phyloP scores from a whole-genome alignment of 345 rosid genomes.

The Moricandia moricandioides region DNA sequence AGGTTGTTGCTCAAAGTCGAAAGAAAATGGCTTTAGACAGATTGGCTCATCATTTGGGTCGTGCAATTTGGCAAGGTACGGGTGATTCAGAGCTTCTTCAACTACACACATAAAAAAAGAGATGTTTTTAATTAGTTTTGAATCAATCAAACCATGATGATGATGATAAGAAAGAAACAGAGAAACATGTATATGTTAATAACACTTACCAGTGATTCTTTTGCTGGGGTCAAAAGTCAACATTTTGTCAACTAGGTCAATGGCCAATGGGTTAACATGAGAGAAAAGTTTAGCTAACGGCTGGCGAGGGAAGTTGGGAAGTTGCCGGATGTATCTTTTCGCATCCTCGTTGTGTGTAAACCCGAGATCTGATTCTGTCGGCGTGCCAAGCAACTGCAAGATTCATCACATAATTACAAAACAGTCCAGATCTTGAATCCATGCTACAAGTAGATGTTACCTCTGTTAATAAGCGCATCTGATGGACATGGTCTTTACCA shows the following conservation, averaged over 20 bases:
- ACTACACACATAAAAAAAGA: constrained; percentile 44
- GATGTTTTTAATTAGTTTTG: background rate
- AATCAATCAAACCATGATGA: background rate
- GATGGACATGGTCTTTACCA: constrained; percentile 91
- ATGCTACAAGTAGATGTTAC: constrained; percentile 34
- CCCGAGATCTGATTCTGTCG: constrained; percentile 84
- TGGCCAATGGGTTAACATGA: constrained; percentile 71
- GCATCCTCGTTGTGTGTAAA: constrained; percentile 85
- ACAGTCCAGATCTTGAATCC: background rate
- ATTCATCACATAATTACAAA: constrained; percentile 19
- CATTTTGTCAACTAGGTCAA: constrained; percentile 87
- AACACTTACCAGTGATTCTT: constrained; percentile 83
- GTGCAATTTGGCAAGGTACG: constrained; percentile 75
- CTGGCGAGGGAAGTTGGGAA: constrained; percentile 66
- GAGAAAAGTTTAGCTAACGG: constrained; percentile 61
- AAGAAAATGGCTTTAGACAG: constrained; percentile 69
- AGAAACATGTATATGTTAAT: background rate
- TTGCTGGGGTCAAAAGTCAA: constrained; percentile 83
- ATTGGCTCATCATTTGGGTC: constrained; percentile 89
- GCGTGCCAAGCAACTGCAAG: constrained; percentile 90
- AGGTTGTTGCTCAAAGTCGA: constrained; percentile 81
- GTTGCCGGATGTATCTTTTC: constrained; percentile 76
- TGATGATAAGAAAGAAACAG: background rate
- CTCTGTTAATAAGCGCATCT: constrained; percentile 90
- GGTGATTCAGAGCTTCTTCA: constrained; percentile 91